These are phyloP conservation scores for Labyrinthula sp. DNA, from an alignment of 352 stramenopile species.

Conservation along the genomic window DNA sequence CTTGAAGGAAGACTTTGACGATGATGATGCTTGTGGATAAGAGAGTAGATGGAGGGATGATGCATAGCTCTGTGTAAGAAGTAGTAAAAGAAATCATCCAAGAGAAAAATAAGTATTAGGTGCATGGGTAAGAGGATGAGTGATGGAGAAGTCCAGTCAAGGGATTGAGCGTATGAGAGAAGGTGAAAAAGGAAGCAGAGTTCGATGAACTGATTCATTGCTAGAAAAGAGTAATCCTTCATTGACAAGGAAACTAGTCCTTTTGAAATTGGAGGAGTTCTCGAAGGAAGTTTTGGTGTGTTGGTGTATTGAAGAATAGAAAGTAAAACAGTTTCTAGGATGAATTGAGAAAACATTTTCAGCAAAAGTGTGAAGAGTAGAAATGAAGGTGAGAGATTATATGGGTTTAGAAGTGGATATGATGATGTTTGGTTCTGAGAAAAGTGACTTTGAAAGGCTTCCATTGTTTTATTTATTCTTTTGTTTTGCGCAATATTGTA, in stretches of 20 bases:
- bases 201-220: slow-evolving; percentile 25
- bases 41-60: slow-evolving; percentile 38
- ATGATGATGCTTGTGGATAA: slow-evolving; percentile 51
- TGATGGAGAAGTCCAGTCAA: not conserved
- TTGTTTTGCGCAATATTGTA: no score
- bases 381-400: no score
- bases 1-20: slow-evolving; percentile 41
- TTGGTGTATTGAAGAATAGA: not conserved
- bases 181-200: slow-evolving; percentile 7
- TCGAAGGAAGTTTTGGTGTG: slow-evolving; percentile 14
- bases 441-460: no score
- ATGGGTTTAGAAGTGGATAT: no score
- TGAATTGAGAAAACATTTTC: not conserved
- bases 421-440: no score
- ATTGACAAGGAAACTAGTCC: slow-evolving; percentile 8
- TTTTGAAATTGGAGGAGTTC: slow-evolving; percentile 17
- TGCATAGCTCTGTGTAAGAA: slow-evolving; percentile 43
- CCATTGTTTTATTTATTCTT: no score
- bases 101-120: slow-evolving; percentile 40
- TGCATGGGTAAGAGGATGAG: slow-evolving; percentile 24
- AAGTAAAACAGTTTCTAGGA: not conserved
- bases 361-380: no score
- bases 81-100: slow-evolving; percentile 43
- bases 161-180: not conserved
- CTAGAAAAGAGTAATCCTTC: slow-evolving; percentile 19